Evolutionary conservation across 2,329 filamentous ascomycete genomes (phyloP), one percentile per base, ranked within the genome.

Genomic region (Trichoderma atroviride): DNA sequence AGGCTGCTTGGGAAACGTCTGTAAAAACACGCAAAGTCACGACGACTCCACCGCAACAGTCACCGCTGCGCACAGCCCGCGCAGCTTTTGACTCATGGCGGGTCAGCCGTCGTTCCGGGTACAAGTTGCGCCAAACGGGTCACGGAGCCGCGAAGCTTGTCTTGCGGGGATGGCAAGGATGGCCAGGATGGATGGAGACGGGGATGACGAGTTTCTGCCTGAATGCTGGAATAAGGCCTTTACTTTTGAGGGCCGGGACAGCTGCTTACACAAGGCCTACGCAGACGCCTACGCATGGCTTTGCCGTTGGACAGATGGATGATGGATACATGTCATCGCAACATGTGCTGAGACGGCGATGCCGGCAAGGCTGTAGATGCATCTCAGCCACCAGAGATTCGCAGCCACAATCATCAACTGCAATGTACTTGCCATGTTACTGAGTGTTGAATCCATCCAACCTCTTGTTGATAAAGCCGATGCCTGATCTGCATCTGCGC

Each of bases 1-100:
- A n/a, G 43, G 16, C n/a, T n/a, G n/a, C n/a, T n/a, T n/a, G n/a
- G n/a, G n/a, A n/a, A n/a, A n/a, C n/a, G n/a, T n/a, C n/a, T n/a
- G n/a, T n/a, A n/a, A n/a, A n/a, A n/a, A 14, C n/a, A 10, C n/a
- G 27, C 24, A 31, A 31, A 33, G 29, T 24, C 14, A 10, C 31
- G 7, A 50, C 5, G 33, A 40, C 61, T 53, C 60, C 33, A 50
- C 29, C 24, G 33, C n/a, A 50, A 19, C 60, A 55, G 61, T 64
- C 61, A 64, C 47, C 29, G n/a, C 35, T 43, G 35, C 11, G 22
- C 50, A 56, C 27, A 55, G 50, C 50, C 52, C 53, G 24, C 33
- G 33, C 50, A 56, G 43, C 40, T 10, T n/a, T 65, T 65, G 62
- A 65, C 62, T 65, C 62, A 65, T 56, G 35, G 61, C 22, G 47